These are phyloP conservation scores for Lactifluus rugatus DNA, from an alignment of 768 basidiomycete species.

Conservation along the genomic window DNA sequence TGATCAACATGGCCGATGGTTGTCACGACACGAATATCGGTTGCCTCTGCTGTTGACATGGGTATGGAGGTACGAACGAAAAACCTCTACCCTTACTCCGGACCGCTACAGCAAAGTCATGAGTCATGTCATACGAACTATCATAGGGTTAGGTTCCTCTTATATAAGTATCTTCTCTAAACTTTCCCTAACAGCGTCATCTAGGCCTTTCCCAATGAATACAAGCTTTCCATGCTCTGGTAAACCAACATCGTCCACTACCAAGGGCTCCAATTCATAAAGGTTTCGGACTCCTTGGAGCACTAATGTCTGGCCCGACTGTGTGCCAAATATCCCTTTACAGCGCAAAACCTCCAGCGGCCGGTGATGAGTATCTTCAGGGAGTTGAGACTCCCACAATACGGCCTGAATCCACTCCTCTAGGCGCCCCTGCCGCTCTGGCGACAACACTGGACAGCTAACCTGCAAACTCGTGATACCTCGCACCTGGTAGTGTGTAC, in stretches of 20 bases:
- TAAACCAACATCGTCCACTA: slow-evolving; percentile 36
- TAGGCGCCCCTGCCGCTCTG: slow-evolving; percentile 39
- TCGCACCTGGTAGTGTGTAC: slow-evolving; percentile 55
- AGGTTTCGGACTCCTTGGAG: slow-evolving; percentile 88
- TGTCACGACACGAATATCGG: slow-evolving; percentile 66
- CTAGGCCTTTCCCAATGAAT: slow-evolving; percentile 76
- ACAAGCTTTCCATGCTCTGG: slow-evolving; percentile 71
- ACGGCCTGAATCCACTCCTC: slow-evolving; percentile 75
- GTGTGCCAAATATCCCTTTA: slow-evolving; percentile 67
- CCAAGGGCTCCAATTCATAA: slow-evolving; percentile 56
- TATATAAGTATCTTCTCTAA: slow-evolving; percentile 29
- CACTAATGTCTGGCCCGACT: slow-evolving; percentile 52
- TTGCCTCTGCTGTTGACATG: slow-evolving; percentile 24
- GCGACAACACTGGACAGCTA: slow-evolving; percentile 48
- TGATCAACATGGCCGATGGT: slow-evolving; percentile 90
- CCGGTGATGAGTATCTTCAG: slow-evolving; percentile 21
- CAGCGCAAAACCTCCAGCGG: slow-evolving; percentile 65
- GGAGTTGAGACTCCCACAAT: slow-evolving; percentile 69
- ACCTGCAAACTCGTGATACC: slow-evolving; percentile 82
- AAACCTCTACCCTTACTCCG: background rate
- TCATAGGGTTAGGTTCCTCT: background rate
- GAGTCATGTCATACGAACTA: too few relatives aligned
- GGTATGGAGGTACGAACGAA: background rate
- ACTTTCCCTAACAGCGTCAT: slow-evolving; percentile 44
- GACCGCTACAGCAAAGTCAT: slow-evolving; percentile 1